Evolutionary conservation across 2,329 filamentous ascomycete genomes (phyloP).

Genomic region (Cladosporium sp.): DNA sequence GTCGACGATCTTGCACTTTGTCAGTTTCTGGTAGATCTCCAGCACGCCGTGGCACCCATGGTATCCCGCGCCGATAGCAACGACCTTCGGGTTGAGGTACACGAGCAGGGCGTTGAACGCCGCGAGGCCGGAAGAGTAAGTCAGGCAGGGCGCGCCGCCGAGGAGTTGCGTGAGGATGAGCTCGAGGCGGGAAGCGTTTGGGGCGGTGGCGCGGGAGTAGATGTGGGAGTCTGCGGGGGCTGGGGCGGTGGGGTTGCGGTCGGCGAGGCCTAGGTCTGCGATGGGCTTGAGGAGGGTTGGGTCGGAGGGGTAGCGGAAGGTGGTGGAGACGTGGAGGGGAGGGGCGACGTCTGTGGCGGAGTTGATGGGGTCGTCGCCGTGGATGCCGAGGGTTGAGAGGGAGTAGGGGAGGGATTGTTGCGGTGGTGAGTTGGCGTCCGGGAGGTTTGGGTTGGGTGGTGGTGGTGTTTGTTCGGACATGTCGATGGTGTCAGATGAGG

Average conservation of each 20-base stretch:
- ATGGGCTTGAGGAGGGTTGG: constrained; percentile 60
- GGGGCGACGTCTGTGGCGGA: constrained; percentile 72
- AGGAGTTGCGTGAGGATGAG: constrained; percentile 75
- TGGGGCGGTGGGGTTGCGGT: constrained; percentile 35
- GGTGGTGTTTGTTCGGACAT: not conserved
- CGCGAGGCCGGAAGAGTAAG: constrained; percentile 81
- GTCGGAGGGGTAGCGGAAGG: constrained; percentile 77
- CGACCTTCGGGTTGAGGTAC: constrained; percentile 77
- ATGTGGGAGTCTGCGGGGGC: constrained; percentile 66
- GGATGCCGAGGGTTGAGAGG: constrained; percentile 37
- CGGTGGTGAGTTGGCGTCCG: constrained; percentile 23
- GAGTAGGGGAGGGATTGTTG: constrained; percentile 28
- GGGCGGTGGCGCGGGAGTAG: constrained; percentile 78
- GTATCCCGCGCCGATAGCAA: constrained; percentile 84
- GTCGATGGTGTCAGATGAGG: not conserved
- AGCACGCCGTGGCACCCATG: constrained; percentile 93
- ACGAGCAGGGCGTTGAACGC: constrained; percentile 87
- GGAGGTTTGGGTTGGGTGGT: constrained; percentile 27
- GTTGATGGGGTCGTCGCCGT: constrained; percentile 41
- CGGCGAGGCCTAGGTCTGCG: constrained; percentile 30
- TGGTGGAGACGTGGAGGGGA: constrained; percentile 87
- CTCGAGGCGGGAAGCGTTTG: constrained; percentile 84
- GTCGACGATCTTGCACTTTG: constrained; percentile 70
- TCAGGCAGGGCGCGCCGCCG: constrained; percentile 66
- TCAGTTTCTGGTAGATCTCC: constrained; percentile 70